Conservation (phyloP, 2,329 filamentous ascomycete genomes). For the Colletotrichum somersetense region DNA sequence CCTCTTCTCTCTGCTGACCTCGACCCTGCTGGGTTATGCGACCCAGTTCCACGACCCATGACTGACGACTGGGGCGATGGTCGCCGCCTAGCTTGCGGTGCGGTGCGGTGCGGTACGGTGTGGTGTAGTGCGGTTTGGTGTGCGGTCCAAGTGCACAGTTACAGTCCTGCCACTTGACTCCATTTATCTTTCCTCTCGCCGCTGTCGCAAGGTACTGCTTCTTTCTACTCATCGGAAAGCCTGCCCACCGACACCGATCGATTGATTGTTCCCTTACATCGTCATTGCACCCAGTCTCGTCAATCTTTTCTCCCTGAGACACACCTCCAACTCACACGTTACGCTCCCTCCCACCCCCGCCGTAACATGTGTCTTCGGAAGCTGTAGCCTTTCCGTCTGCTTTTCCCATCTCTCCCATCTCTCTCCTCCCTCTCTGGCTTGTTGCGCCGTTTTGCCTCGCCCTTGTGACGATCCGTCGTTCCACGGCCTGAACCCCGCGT, state of each 20-base stretch:
- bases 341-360: neutral
- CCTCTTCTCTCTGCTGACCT: constrained; percentile 8
- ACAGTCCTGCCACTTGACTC: neutral
- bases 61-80: constrained; percentile 31
- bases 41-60: constrained; percentile 19
- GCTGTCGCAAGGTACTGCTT: constrained; percentile 21
- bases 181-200: constrained; percentile 16
- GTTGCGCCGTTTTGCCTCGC: constrained; percentile 11
- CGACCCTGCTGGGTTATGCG: constrained; percentile 24
- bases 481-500: constrained; percentile 32
- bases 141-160: constrained; percentile 1
- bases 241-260: constrained; percentile 25
- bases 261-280: constrained; percentile 34
- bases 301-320: constrained; percentile 32
- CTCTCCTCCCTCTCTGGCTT: neutral
- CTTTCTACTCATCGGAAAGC: constrained; percentile 2
- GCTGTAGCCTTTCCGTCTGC: constrained; percentile 25
- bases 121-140: neutral
- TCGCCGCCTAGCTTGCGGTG: constrained; percentile 27
- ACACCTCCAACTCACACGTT: constrained; percentile 16
- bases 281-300: constrained; percentile 27
- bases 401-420: constrained; percentile 3
- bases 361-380: constrained; percentile 38
- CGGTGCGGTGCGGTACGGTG: neutral
- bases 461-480: constrained; percentile 39